Evolutionary conservation across 2,329 filamentous ascomycete species (phyloP).

Genomic region (Cladobotryum protrusum): DNA sequence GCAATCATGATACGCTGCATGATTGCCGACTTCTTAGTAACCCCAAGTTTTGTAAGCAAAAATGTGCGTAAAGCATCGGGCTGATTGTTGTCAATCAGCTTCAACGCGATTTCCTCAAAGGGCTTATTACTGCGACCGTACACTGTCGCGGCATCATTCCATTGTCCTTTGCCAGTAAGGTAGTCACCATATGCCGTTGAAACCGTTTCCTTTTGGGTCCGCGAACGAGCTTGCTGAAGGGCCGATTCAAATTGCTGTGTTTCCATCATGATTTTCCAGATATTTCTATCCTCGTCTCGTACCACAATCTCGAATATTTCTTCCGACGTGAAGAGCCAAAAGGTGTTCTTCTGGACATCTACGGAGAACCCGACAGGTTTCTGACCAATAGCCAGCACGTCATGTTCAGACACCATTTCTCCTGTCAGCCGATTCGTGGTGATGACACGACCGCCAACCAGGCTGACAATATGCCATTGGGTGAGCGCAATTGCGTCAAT

Average conservation of each 20-base stretch:
- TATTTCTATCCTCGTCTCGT: conserved; percentile 81
- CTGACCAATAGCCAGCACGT: conserved; percentile 74
- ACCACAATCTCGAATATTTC: conserved; percentile 94
- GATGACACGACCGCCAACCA: conserved; percentile 77
- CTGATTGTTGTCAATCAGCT: conserved; percentile 83
- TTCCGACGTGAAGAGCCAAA: conserved; percentile 87
- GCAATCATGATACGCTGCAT: conserved; percentile 97
- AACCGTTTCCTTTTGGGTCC: conserved; percentile 80
- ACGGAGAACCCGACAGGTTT: conserved; percentile 76
- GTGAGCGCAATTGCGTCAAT: conserved; percentile 79
- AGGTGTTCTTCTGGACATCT: conserved; percentile 91
- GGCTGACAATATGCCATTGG: conserved; percentile 84
- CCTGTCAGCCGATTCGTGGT: conserved; percentile 84
- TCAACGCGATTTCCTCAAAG: conserved; percentile 91
- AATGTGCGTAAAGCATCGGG: conserved; percentile 89
- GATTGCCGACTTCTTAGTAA: conserved; percentile 71
- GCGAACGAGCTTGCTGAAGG: conserved; percentile 73
- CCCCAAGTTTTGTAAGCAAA: conserved; percentile 73
- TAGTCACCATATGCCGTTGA: conserved; percentile 89
- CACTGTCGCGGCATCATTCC: conserved; percentile 76
- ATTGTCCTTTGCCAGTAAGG: conserved; percentile 74
- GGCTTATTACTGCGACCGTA: conserved; percentile 95
- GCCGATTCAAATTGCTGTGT: conserved; percentile 84
- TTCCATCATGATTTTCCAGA: conserved; percentile 91
- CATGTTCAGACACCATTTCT: conserved; percentile 78